Evolutionary conservation across 305 asterid genomes (phyloP).

Genomic region (Fraxinus nigra): DNA sequence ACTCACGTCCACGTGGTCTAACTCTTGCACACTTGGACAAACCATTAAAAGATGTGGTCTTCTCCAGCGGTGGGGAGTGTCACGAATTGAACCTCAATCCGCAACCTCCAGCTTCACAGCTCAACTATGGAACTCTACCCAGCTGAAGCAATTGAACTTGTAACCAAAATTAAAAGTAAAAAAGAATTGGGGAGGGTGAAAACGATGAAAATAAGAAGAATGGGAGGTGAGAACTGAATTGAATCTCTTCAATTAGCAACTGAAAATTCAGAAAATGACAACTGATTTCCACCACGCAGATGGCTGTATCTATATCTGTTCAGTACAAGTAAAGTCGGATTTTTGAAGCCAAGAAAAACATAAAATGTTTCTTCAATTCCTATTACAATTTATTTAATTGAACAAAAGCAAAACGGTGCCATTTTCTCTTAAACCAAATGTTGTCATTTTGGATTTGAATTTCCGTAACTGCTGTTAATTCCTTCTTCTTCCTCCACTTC

Average conservation of each 20-base stretch:
- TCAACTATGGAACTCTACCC: not conserved
- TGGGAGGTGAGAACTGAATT: not conserved
- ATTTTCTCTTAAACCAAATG: not conserved
- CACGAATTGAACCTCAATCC: not conserved
- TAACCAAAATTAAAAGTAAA: not conserved
- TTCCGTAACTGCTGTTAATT: not conserved
- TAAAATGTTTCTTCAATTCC: not conserved
- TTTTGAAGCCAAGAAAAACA: not conserved
- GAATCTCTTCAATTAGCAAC: not conserved
- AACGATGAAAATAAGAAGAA: not conserved
- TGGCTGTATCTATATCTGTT: not conserved
- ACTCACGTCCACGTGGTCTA: not conserved
- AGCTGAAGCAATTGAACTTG: not conserved
- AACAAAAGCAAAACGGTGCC: not conserved
- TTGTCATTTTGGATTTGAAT: not conserved
- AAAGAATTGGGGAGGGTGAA: not conserved
- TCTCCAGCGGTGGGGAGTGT: not conserved
- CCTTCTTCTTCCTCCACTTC: not conserved
- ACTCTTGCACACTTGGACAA: not conserved
- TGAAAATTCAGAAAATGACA: not conserved
- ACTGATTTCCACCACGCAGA: not conserved
- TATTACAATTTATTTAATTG: not conserved
- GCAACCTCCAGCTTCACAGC: not conserved
- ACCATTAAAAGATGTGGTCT: not conserved
- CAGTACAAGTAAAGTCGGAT: not conserved